A percentile compares a stretch with the other conserved stretches of the same genome.
Conservation (phyloP, 768 basidiomycete genomes). For the Suillus luteus region DNA sequence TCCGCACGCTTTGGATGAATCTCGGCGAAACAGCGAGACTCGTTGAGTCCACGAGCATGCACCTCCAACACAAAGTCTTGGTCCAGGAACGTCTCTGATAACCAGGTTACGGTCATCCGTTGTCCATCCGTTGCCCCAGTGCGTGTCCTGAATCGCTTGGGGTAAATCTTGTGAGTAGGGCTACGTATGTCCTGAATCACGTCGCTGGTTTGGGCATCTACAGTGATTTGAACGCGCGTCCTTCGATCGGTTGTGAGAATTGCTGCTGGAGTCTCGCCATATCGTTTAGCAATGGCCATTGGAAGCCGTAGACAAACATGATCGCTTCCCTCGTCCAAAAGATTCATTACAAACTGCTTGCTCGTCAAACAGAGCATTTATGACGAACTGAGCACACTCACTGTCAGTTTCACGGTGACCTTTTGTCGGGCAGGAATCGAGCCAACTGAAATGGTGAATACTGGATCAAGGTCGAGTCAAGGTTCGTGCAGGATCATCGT, state of each 20-base stretch:
- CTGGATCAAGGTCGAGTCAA: slow-evolving; percentile 29
- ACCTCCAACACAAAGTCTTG: slow-evolving; percentile 55
- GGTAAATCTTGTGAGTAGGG: slow-evolving; percentile 46
- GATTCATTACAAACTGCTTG: slow-evolving; percentile 51
- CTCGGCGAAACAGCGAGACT: slow-evolving; percentile 59
- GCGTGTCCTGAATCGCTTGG: slow-evolving; percentile 37
- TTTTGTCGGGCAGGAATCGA: slow-evolving; percentile 46
- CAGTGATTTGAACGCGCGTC: slow-evolving; percentile 42
- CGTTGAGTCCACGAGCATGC: slow-evolving; percentile 48
- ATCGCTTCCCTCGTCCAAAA: slow-evolving; percentile 52
- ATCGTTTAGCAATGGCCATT: slow-evolving; percentile 49
- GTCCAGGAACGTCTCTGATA: slow-evolving; percentile 44
- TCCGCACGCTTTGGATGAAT: slow-evolving; percentile 24
- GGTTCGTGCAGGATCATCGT: neutral
- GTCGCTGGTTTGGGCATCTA: slow-evolving; percentile 55
- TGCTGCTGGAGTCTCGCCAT: slow-evolving; percentile 45
- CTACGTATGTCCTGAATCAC: slow-evolving; percentile 41
- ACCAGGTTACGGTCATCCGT: slow-evolving; percentile 41
- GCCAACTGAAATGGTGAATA: slow-evolving; percentile 60
- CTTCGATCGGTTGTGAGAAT: slow-evolving; percentile 32
- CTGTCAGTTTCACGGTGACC: slow-evolving; percentile 44
- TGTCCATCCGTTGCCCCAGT: slow-evolving; percentile 38
- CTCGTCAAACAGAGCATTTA: neutral
- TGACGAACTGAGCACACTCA: slow-evolving; percentile 27
- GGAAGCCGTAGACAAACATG: slow-evolving; percentile 58